Evolutionary conservation across 1,284 basidiomycete genomes (phyloP).

Genomic region (Neotropicomus parvogracilis): DNA sequence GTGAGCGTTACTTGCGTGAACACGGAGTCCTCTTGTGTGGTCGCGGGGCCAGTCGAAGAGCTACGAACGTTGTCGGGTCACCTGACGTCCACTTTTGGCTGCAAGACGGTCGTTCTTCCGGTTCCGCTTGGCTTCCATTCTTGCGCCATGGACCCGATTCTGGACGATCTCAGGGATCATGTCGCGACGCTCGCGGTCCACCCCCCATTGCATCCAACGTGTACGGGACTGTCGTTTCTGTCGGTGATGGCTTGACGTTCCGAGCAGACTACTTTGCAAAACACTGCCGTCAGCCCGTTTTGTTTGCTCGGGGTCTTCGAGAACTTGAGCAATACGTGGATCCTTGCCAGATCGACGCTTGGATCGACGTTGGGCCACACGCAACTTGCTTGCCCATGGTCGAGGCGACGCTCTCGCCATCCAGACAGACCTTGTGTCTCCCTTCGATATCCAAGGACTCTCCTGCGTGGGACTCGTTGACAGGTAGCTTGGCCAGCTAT

Average conservation of each 20-base stretch:
- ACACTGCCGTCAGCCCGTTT: slow-evolving; percentile 60
- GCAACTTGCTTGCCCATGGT: slow-evolving; percentile 55
- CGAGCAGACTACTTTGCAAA: slow-evolving; percentile 50
- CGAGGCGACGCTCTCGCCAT: slow-evolving; percentile 37
- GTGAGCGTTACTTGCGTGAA: slow-evolving; percentile 62
- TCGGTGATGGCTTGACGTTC: slow-evolving; percentile 50
- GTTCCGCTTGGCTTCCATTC: slow-evolving; percentile 67
- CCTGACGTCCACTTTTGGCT: slow-evolving; percentile 36
- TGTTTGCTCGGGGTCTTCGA: slow-evolving; percentile 49
- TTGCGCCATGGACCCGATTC: slow-evolving; percentile 52
- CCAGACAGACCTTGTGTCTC: slow-evolving; percentile 37
- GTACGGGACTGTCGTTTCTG: slow-evolving; percentile 47
- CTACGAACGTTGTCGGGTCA: slow-evolving; percentile 42
- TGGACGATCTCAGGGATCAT: slow-evolving; percentile 44
- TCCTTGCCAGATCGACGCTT: slow-evolving; percentile 38
- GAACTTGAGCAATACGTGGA: slow-evolving; percentile 35
- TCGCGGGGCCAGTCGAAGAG: slow-evolving; percentile 49
- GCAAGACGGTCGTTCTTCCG: slow-evolving; percentile 43
- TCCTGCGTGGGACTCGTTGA: slow-evolving; percentile 44
- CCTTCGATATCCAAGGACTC: slow-evolving; percentile 48
- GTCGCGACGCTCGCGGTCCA: slow-evolving; percentile 38
- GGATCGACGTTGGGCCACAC: slow-evolving; percentile 68
- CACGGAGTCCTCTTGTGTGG: slow-evolving; percentile 51
- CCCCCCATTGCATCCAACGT: slow-evolving; percentile 59
- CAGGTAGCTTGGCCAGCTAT: slow-evolving; percentile 48